Evolutionary conservation across 192 early-diverging fungal species (phyloP).

Genomic region (Helicostylum pulchrum): DNA sequence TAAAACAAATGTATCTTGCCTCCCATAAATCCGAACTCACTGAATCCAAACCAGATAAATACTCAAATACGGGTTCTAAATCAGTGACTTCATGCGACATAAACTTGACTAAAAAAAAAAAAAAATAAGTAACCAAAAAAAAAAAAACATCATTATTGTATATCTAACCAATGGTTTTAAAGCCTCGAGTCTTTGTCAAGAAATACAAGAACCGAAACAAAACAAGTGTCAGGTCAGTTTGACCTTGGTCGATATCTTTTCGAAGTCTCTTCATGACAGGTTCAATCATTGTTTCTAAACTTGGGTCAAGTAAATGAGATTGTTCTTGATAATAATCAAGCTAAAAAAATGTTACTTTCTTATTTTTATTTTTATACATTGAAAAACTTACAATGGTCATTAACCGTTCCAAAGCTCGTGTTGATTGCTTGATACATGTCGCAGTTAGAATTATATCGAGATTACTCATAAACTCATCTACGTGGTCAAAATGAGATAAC

Average conservation of each 20-base stretch:
- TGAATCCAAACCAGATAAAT: constrained; percentile 43
- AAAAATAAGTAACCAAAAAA: not conserved
- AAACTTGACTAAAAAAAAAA: constrained; percentile 65
- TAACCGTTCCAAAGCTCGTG: not conserved
- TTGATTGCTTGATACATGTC: not conserved
- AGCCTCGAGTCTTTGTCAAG: constrained; percentile 83
- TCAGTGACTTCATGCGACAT: constrained; percentile 87
- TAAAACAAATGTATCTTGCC: constrained; percentile 72
- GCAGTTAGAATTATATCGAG: not conserved
- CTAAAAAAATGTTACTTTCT: constrained; percentile 21
- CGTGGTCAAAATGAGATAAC: constrained; percentile 14
- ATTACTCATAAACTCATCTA: constrained; percentile 4
- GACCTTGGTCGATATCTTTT: constrained; percentile 28
- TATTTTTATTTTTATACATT: not conserved
- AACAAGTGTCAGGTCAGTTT: not conserved
- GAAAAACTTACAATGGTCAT: constrained; percentile 1
- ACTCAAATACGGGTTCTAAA: constrained; percentile 83
- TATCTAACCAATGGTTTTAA: constrained; percentile 73
- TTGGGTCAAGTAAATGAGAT: constrained; percentile 73
- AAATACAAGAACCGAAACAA: constrained; percentile 56
- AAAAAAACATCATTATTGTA: not conserved
- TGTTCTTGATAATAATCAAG: constrained; percentile 70
- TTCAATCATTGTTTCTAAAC: constrained; percentile 61
- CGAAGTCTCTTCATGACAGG: constrained; percentile 59
- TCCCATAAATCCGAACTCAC: constrained; percentile 57